Conservation (phyloP, 352 stramenopile genomes). For the Pythium phragmitis region DNA sequence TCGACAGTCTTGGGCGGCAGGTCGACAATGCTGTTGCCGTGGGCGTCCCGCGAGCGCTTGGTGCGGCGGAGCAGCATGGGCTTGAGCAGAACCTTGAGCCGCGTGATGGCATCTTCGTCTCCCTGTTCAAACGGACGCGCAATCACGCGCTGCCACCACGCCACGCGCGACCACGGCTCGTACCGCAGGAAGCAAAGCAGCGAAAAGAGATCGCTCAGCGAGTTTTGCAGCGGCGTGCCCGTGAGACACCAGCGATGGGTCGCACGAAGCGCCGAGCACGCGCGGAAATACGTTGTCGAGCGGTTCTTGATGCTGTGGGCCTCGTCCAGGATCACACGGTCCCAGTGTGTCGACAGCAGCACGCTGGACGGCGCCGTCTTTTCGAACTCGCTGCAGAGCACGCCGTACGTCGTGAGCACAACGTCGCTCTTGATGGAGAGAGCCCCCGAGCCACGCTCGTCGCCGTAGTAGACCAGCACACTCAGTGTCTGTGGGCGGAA, state of each 20-base stretch:
- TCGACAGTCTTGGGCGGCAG: conserved; percentile 76
- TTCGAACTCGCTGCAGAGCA: conserved; percentile 69
- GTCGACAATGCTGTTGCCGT: conserved; percentile 64
- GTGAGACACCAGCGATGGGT: conserved; percentile 89
- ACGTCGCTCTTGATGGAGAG: conserved; percentile 47
- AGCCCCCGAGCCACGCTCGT: conserved; percentile 38
- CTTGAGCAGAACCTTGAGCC: conserved; percentile 65
- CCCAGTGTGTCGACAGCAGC: conserved; percentile 54
- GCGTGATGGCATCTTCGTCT: conserved; percentile 54
- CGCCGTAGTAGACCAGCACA: conserved; percentile 73
- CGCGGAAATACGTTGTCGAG: conserved; percentile 65
- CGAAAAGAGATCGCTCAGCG: conserved; percentile 84
- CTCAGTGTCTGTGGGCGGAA: conserved; percentile 52
- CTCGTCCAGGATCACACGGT: conserved; percentile 90
- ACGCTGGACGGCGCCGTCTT: conserved; percentile 30
- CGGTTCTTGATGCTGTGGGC: conserved; percentile 92
- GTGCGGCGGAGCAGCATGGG: conserved; percentile 87
- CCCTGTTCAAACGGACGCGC: conserved; percentile 72
- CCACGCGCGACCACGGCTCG: conserved; percentile 77
- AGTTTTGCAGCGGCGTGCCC: conserved; percentile 90
- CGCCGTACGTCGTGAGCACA: conserved; percentile 84
- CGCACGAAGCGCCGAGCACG: conserved; percentile 50
- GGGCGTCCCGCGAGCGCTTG: conserved; percentile 65
- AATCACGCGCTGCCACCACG: conserved; percentile 87
- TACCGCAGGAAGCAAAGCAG: conserved; percentile 85